These are phyloP conservation scores for Botrytis byssoidea DNA, from an alignment of 2,329 filamentous ascomycete genomes.

Conservation along the genomic window DNA sequence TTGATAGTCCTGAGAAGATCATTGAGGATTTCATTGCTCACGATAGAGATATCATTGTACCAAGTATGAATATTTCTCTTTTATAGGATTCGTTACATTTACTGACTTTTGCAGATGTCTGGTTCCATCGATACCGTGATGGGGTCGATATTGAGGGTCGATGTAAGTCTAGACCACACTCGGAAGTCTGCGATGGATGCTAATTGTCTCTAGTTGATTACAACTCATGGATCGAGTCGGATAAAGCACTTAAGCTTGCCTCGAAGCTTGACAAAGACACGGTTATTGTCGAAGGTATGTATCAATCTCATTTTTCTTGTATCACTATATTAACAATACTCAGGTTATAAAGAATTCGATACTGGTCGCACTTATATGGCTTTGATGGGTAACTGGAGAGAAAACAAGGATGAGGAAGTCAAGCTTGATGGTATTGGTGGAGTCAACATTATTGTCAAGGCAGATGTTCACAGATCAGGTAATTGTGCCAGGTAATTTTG, in stretches of 20 bases:
- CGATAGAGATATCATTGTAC: conserved; percentile 88
- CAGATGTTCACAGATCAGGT: conserved; percentile 94
- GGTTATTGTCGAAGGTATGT: conserved; percentile 79
- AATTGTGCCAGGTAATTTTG: conserved; percentile 37
- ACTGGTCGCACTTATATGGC: conserved; percentile 91
- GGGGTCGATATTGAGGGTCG: conserved; percentile 88
- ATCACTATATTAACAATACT: conserved; percentile 24
- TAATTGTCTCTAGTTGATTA: conserved; percentile 73
- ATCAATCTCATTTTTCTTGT: background rate
- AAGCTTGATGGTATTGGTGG: conserved; percentile 94
- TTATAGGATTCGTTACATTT: background rate
- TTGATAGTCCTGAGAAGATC: conserved; percentile 82
- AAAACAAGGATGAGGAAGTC: conserved; percentile 89
- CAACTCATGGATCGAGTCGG: conserved; percentile 97
- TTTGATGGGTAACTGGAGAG: conserved; percentile 84
- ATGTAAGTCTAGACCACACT: conserved; percentile 60
- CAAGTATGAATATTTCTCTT: conserved; percentile 63
- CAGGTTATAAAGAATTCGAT: conserved; percentile 88
- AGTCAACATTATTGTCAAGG: conserved; percentile 96
- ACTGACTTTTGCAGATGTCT: conserved; percentile 67
- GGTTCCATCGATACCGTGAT: conserved; percentile 83
- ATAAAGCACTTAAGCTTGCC: conserved; percentile 75
- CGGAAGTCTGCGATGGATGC: conserved; percentile 15
- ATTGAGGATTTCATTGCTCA: conserved; percentile 95
- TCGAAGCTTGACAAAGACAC: conserved; percentile 72